Percentiles rank a stretch among this genome's conserved stretches.
Evolutionary conservation across 1,284 basidiomycete genomes (phyloP).

Genomic region (Ceratobasidium sp.): DNA sequence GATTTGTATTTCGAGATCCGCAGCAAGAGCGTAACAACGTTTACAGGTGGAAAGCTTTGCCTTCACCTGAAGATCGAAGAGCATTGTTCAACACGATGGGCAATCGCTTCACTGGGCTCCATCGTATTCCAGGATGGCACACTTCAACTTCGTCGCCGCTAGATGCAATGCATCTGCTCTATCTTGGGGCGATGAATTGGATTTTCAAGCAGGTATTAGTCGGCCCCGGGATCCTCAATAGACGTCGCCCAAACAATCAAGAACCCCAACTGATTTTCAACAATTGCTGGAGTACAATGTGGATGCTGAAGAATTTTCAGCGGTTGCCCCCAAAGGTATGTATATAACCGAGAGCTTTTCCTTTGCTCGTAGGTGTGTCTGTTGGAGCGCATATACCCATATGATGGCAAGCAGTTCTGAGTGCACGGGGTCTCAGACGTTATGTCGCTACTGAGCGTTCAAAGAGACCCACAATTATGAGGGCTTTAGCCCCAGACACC

Average conservation of each 20-base stretch:
- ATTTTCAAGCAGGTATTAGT: conserved; percentile 27
- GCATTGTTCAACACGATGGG: conserved; percentile 9
- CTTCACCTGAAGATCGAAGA: neutral
- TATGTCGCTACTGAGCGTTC: too few relatives aligned
- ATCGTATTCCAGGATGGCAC: conserved; percentile 30
- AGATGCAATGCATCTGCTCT: conserved; percentile 39
- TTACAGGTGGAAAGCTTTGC: conserved; percentile 1
- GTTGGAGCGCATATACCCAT: neutral
- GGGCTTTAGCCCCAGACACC: too few relatives aligned
- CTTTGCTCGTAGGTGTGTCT: too few relatives aligned
- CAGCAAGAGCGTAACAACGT: conserved; percentile 6
- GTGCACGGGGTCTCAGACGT: too few relatives aligned
- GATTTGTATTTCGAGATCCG: neutral
- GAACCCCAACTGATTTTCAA: conserved; percentile 3
- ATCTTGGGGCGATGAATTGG: conserved; percentile 38
- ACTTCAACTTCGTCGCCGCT: neutral
- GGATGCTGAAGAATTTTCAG: conserved; percentile 12
- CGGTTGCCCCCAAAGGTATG: conserved; percentile 23
- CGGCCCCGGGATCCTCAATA: neutral
- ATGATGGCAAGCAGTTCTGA: too few relatives aligned
- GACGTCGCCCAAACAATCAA: neutral
- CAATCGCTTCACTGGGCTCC: conserved; percentile 12
- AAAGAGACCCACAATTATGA: too few relatives aligned
- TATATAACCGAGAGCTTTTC: neutral
- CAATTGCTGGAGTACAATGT: neutral